A percentile compares a stretch with the other conserved stretches of the same genome.
phyloP scores from a whole-genome alignment of 2,329 filamentous ascomycete genomes.

The Acrocalymma vagum region DNA sequence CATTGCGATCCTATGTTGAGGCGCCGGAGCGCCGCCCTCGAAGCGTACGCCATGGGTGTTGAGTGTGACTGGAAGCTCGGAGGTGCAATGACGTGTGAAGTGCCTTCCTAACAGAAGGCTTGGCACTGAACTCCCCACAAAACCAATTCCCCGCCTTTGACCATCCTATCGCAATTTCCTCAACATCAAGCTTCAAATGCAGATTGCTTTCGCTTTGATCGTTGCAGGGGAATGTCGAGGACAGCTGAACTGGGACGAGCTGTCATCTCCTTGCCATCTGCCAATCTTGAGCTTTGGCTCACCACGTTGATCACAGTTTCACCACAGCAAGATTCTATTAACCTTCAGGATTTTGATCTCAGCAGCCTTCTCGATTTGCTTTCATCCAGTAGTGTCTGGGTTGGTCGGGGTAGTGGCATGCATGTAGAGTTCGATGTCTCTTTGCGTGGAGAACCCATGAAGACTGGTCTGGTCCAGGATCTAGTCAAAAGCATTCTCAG shows the following conservation, averaged over 20 bases:
- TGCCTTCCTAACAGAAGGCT: slow-evolving; percentile 25
- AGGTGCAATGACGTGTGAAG: slow-evolving; percentile 28
- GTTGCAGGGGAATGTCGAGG: slow-evolving; percentile 27
- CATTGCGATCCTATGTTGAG: slow-evolving; percentile 11
- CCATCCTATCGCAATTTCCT: slow-evolving; percentile 7
- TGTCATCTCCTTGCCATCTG: slow-evolving; percentile 33
- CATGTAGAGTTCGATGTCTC: slow-evolving; percentile 36
- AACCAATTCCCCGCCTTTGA: neutral
- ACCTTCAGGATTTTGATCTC: slow-evolving; percentile 27
- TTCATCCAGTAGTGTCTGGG: slow-evolving; percentile 39
- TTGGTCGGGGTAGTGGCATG: slow-evolving; percentile 42
- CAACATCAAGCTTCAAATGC: neutral
- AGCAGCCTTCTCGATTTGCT: slow-evolving; percentile 26
- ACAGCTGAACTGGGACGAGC: slow-evolving; percentile 44
- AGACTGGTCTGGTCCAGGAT: slow-evolving; percentile 20
- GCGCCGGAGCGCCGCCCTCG: slow-evolving; percentile 27
- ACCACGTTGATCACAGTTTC: slow-evolving; percentile 45
- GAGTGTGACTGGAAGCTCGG: slow-evolving; percentile 13
- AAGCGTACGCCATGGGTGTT: slow-evolving; percentile 30
- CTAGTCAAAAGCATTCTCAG: slow-evolving; percentile 33
- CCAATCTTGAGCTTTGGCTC: slow-evolving; percentile 45
- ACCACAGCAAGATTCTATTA: slow-evolving; percentile 32
- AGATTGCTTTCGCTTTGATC: slow-evolving; percentile 8
- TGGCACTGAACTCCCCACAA: slow-evolving; percentile 20
- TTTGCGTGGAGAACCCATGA: slow-evolving; percentile 31